Evolutionary conservation across 1,284 basidiomycete species (phyloP), one percentile per base, ranked within the genome.

Genomic region (Microbotryum scabiosae): DNA sequence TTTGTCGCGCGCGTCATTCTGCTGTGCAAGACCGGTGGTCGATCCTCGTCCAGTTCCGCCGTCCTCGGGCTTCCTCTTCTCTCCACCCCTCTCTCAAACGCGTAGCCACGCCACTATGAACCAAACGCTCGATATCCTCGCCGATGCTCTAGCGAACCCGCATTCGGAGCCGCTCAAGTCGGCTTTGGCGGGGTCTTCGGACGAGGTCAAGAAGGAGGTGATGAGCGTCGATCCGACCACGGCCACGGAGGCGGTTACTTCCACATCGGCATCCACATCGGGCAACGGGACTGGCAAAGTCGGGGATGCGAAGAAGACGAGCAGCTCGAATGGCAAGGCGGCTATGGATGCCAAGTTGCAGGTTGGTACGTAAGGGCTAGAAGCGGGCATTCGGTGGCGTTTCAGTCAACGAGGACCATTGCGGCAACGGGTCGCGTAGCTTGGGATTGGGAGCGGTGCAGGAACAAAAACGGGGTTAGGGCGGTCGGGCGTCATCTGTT

Each of bases 71-170:
- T 30, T 30, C 8, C 8, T 30, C 30, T 30, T 30, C 30, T 30
- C 30, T 30, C 36, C 36, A 41, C 16, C 36, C 12, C 16, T 18
- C 10, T 18, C 36, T 16, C 10, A 4, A 41, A 3, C 36, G 57
- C 46, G 44, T 36, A 45, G n/a, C 9, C 54, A 41, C 3, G 47
- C 47, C 18, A 54, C 21, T 44, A 77, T 77, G 75, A 70, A 77
- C 48, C 72, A 74, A 56, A 70, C 72, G 10, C 66, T 73, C 36
- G 50, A 66, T 5, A 72, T 73, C 47, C 70, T 74, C 0, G 45
- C 61, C 20, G 63, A 71, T 6, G 70, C 73, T 9, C 60, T 75
- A 28, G 60, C 63, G 14, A 65, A 75, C 41, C 75, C 76, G 72
- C 73, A 16, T 60, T 75, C 36, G 57, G 53, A 28, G 51, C 66